Evolutionary conservation across 139 green algal genomes (phyloP).

Genomic region (Chlamydomonas incerta): DNA sequence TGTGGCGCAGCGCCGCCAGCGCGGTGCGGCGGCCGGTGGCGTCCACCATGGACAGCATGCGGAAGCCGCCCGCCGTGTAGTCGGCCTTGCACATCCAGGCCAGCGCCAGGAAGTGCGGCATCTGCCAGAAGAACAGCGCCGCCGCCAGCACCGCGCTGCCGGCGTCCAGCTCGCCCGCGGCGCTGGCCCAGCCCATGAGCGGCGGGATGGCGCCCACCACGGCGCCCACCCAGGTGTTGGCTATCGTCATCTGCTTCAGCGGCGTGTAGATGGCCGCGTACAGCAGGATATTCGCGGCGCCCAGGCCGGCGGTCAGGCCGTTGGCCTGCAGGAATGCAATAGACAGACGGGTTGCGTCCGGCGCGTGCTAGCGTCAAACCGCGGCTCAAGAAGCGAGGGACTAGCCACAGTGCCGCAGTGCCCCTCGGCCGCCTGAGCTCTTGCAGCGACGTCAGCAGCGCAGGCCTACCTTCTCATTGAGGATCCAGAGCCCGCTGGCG

Average conservation of each 20-base stretch:
- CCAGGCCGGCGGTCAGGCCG: constrained; percentile 83
- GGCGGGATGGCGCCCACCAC: constrained; percentile 97
- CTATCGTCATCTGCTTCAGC: constrained; percentile 89
- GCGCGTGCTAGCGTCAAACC: too few species aligned
- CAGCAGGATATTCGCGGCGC: constrained; percentile 93
- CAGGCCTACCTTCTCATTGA: constrained; percentile 71
- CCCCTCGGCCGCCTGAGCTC: too few species aligned
- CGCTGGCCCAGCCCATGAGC: constrained; percentile 97
- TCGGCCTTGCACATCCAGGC: constrained; percentile 95
- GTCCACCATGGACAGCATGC: constrained; percentile 94
- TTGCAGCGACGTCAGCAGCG: too few species aligned
- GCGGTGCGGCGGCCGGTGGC: constrained; percentile 85
- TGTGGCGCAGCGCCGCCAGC: constrained; percentile 87
- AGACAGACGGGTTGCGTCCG: neutral
- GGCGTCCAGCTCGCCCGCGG: constrained; percentile 66
- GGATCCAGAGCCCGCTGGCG: constrained; percentile 72
- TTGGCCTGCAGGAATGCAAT: constrained; percentile 79
- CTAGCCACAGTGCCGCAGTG: too few species aligned
- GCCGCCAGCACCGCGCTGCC: constrained; percentile 81
- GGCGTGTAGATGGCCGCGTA: constrained; percentile 98
- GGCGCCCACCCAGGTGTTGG: constrained; percentile 96
- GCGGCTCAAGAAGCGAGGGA: too few species aligned
- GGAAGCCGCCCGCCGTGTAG: constrained; percentile 86
- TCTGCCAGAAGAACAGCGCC: constrained; percentile 97
- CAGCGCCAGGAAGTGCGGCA: constrained; percentile 98